A percentile compares a stretch with the other conserved stretches of the same genome.
phyloP scores from a whole-genome alignment of 164 flowering plant genomes.

The Saururus chinensis region DNA sequence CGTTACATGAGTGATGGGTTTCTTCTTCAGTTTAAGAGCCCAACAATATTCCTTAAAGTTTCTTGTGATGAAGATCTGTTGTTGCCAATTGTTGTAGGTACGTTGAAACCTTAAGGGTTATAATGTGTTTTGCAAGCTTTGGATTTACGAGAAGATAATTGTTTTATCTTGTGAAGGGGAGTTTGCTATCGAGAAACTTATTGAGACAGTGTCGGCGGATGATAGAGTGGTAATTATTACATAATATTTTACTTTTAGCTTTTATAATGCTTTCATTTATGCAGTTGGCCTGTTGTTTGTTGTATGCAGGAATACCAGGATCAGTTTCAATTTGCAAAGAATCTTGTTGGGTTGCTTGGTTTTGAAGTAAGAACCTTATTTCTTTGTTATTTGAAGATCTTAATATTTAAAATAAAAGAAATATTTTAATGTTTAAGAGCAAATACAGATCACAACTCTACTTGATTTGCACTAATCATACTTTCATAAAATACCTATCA shows the following conservation, averaged over 20 bases:
- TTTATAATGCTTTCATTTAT: constrained; percentile 1
- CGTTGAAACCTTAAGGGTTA: not conserved
- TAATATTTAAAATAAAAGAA: too few relatives aligned
- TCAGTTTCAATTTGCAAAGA: constrained; percentile 40
- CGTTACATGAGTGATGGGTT: constrained; percentile 30
- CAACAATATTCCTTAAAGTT: constrained; percentile 68
- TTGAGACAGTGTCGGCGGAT: constrained; percentile 28
- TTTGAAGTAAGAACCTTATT: constrained; percentile 39
- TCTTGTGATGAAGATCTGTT: constrained; percentile 65
- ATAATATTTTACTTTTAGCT: not conserved
- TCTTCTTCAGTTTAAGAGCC: constrained; percentile 49
- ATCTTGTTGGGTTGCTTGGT: constrained; percentile 43
- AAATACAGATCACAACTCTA: not conserved
- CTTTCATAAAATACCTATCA: not conserved
- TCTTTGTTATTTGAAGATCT: not conserved
- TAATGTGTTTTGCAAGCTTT: not conserved
- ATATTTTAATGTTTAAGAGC: not conserved
- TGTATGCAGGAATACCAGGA: constrained; percentile 44
- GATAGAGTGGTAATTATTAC: constrained; percentile 29
- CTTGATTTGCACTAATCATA: not conserved
- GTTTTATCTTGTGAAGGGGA: constrained; percentile 38
- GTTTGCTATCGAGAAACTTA: constrained; percentile 48
- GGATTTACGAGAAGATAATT: not conserved
- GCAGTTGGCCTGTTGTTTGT: not conserved
- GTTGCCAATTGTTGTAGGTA: constrained; percentile 73